phyloP scores from a whole-genome alignment of 306 rosid genomes.

The Prunus salicina region DNA sequence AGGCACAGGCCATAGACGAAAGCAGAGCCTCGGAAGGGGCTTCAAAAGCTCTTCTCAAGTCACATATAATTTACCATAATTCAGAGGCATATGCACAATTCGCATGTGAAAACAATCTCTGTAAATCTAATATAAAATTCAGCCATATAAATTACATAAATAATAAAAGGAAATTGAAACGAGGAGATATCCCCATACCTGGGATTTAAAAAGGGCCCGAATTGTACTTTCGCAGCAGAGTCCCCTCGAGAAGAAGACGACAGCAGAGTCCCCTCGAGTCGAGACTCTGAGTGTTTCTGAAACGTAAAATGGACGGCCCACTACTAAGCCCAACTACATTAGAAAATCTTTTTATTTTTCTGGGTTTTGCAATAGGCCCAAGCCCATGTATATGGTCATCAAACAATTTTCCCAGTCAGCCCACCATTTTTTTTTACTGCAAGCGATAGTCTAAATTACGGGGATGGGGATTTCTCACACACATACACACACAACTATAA shows the following conservation, averaged over 20 bases:
- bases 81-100: background rate
- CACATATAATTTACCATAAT: background rate
- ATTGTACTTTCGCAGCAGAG: background rate
- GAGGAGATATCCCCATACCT: background rate
- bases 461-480: rapidly evolving
- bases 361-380: background rate
- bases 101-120: background rate
- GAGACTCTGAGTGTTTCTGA: background rate
- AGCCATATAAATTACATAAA: no score
- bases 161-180: background rate
- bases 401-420: background rate
- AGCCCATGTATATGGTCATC: background rate
- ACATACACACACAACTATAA: no score
- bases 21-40: background rate
- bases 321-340: background rate
- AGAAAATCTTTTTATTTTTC: background rate
- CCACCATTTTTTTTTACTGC: background rate
- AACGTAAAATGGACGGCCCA: background rate
- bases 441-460: no score
- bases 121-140: background rate
- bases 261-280: no score
- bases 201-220: background rate
- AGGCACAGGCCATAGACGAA: background rate
- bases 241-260: background rate
- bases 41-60: background rate